Evolutionary conservation across 345 rosid genomes (phyloP), one percentile per base, ranked within the genome.

Genomic region (Acer yangbiense): DNA sequence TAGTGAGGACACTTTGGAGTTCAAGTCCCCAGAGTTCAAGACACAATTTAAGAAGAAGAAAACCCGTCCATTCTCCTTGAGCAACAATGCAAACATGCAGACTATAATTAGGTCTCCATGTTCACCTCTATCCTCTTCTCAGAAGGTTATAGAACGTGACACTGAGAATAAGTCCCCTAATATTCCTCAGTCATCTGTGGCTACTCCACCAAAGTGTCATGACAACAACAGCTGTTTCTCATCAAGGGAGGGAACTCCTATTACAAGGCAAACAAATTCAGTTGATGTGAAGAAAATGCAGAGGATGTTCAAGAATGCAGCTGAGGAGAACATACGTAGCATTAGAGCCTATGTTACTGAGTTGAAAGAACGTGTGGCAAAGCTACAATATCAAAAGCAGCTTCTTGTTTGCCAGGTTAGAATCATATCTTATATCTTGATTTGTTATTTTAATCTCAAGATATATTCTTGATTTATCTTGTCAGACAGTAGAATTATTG

Each of bases 331-430:
- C 78, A 90, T 93, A 61, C 86, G 87, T 20, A 95, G 88, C 85
- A 95, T 95, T 69, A 91, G 87, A 88, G 86, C 85, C 72, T 95
- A 95, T 77, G 97, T 95, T 73, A 89, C 97, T 41, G 94, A 92
- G 80, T 71, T 95, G 77, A 92, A 95, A 87, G 99, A 95, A 83
- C 82, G 98, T 78, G 99, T 95, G 48, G 99, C 98, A 41, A 95
- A 95, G 83, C 90, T 95, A 52, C 99, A 95, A 75, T 95, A 95
- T 75, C 99, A 95, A 84, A 95, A 95, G 83, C 98, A 93, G 87
- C 99, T 95, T 79, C 86, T 95, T 52, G 98, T 95, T 87, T 95
- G 98, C 83, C 97, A 95, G 94, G 99, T 95, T 66, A 84, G 75
- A 50, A 68, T 61, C 75, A 21, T 14, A n/a, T 23, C 57, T 52